Conservation (phyloP, 2,329 filamentous ascomycete genomes). For the Aspergillus brasiliensis region DNA sequence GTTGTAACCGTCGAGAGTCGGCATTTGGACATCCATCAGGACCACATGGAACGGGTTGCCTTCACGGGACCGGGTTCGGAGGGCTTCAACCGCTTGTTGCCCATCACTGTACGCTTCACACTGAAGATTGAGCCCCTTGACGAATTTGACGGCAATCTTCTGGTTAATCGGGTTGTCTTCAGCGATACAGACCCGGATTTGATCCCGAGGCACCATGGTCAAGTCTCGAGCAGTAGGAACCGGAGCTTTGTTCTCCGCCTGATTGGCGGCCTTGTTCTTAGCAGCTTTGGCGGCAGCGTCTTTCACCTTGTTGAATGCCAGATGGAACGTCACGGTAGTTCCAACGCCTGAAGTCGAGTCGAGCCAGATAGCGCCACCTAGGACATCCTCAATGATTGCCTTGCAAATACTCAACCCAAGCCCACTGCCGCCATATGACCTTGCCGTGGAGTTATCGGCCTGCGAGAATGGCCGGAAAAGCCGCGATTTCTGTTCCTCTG, state of each 20-base stretch:
- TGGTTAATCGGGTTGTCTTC: conserved; percentile 96
- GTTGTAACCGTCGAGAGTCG: conserved; percentile 87
- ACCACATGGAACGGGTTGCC: conserved; percentile 83
- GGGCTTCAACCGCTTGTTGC: conserved; percentile 79
- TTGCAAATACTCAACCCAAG: conserved; percentile 93
- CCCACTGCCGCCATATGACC: conserved; percentile 89
- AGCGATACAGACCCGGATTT: conserved; percentile 86
- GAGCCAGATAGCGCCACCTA: conserved; percentile 81
- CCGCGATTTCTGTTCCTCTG: conserved; percentile 72
- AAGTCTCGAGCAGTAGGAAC: conserved; percentile 63
- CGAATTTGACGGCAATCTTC: conserved; percentile 89
- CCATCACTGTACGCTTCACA: conserved; percentile 92
- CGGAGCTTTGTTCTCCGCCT: conserved; percentile 45
- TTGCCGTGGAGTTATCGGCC: conserved; percentile 84
- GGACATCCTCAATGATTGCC: conserved; percentile 87
- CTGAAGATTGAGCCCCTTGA: conserved; percentile 79
- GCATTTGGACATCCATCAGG: conserved; percentile 97
- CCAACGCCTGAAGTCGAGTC: conserved; percentile 69
- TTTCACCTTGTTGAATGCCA: conserved; percentile 80
- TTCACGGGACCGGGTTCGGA: conserved; percentile 71
- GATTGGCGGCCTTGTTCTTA: conserved; percentile 52
- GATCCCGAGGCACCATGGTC: conserved; percentile 70
- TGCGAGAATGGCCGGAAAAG: conserved; percentile 92
- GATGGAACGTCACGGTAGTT: conserved; percentile 72
- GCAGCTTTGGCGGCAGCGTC: conserved; percentile 59